Percentiles rank a stretch among this genome's conserved stretches.
phyloP scores from a whole-genome alignment of 1,139 yeast species.

The Suhomyces wounanorum region DNA sequence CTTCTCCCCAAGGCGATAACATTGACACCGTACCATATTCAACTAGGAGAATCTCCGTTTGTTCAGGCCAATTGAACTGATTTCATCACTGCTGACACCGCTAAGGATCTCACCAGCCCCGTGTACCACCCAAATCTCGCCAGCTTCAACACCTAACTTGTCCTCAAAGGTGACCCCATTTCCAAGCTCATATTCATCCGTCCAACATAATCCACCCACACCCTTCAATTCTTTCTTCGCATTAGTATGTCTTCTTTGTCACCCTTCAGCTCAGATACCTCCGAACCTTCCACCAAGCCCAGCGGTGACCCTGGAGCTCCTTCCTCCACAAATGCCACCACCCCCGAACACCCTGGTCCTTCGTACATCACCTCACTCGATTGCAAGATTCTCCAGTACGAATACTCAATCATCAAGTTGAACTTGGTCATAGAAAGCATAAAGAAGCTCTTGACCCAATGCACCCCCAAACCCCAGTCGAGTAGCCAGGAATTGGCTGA shows the following conservation, averaged over 20 bases:
- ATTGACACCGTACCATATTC: not conserved
- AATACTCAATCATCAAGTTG: slow-evolving; percentile 40
- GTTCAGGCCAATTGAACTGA: not conserved
- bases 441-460: slow-evolving; percentile 14
- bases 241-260: slow-evolving; percentile 5
- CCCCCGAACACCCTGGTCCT: slow-evolving; percentile 8
- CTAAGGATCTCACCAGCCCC: not conserved
- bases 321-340: not conserved
- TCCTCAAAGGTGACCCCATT: not conserved
- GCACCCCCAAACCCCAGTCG: slow-evolving; percentile 6
- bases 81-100: not conserved
- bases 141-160: not conserved
- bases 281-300: not conserved
- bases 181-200: not conserved
- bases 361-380: slow-evolving; percentile 28
- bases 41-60: not conserved
- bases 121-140: not conserved
- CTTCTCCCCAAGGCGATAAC: not conserved
- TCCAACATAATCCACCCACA: not conserved
- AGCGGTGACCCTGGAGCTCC: not conserved
- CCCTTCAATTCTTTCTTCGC: slow-evolving; percentile 4
- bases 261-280: not conserved
- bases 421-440: slow-evolving; percentile 25
- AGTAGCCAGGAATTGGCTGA: not conserved
- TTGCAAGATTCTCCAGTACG: slow-evolving; percentile 43